These are phyloP conservation scores for Tuber borchii DNA, from an alignment of 495 filamentous ascomycete species.

Conservation along the genomic window DNA sequence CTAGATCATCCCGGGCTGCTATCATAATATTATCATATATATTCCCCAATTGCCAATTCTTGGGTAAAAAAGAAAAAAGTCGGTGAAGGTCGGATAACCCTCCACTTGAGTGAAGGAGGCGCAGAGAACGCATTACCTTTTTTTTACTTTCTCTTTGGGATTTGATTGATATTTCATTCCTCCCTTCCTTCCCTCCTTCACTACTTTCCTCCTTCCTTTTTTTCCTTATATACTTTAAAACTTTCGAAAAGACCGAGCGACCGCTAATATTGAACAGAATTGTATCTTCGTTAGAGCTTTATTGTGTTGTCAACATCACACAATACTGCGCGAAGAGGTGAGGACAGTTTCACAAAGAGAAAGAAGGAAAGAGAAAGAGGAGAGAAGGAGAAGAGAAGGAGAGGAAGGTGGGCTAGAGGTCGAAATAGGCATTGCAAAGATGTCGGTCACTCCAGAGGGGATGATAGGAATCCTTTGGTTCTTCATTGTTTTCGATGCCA, in stretches of 20 bases:
- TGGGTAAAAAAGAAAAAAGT: not conserved
- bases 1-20: not conserved
- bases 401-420: not conserved
- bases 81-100: not conserved
- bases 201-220: too few relatives aligned
- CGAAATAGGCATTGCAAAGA: not conserved
- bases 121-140: not conserved
- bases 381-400: not conserved
- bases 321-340: not conserved
- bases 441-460: slow-evolving; percentile 23
- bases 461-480: slow-evolving; percentile 26
- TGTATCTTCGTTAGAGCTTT: not conserved
- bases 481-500: slow-evolving; percentile 18
- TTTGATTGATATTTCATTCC: not conserved
- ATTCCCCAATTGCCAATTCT: not conserved
- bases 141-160: not conserved
- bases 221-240: not conserved
- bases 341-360: not conserved
- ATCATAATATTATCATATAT: not conserved
- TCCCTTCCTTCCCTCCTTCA: not conserved
- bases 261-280: not conserved
- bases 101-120: not conserved
- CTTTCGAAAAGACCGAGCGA: not conserved
- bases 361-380: not conserved
- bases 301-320: not conserved